Evolutionary conservation across 2,329 filamentous ascomycete species (phyloP), one percentile per base, ranked within the genome.

Genomic region (Colletotrichum musae): DNA sequence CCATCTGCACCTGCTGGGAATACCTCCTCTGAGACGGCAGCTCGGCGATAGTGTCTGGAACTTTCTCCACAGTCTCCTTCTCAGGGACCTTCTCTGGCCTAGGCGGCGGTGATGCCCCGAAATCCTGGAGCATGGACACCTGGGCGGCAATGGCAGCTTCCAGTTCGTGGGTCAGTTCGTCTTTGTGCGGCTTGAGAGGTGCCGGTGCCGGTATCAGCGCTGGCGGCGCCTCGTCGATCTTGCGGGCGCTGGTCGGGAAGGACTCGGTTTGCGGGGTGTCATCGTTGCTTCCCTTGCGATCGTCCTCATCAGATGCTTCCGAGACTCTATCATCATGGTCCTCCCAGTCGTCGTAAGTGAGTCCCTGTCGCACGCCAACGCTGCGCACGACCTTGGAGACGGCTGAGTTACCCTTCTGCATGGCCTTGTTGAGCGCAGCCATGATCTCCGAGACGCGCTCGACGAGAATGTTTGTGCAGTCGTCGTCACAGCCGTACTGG

Each of bases 371-470:
- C 54, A 60, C 73, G 13, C 74, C 74, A 9, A 75, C 74, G 43
- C 72, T 72, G 3, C 74, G 73, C 12, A 80, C 69, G 10, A 80
- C 71, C 15, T 74, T 71, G 4, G 73, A 72, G 16, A 79, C 74
- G 5, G 71, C 73, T 0, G 72, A 58, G 53, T 80, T 76, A 3
- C 78, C 77, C 3, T 74, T 72, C 15, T 75, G 72, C 60, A 80
- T 74, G 2, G 77, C 74, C 56, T 68, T 72, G 53, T 77, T 77
- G 1, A 81, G 65, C 36, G 75, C 74, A 9, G 65, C 73, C 45
- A 81, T 71, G 2, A 81, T 66, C 12, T 73, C 68, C 2, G 79
- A 77, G 10, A 77, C 72, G 6, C 75, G 77, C 6, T 76, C 72
- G 5, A 80, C 70, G 6, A 81, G 73, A 18, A 80, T 68, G 13